phyloP scores from a whole-genome alignment of 345 rosid genomes.

The Syzygium grande region DNA sequence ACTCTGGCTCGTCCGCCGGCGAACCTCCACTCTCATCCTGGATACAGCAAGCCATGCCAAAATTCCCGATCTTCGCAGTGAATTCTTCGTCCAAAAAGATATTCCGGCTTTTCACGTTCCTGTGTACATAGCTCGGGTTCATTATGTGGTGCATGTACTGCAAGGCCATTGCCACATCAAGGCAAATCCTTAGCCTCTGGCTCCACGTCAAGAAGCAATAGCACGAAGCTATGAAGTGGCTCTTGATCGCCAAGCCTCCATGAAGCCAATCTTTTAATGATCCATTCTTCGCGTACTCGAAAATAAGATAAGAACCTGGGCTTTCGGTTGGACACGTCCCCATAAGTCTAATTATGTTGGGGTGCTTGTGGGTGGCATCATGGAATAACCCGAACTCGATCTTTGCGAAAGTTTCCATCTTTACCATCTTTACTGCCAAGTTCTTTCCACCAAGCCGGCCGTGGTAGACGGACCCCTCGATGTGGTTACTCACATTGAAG shows the following conservation, averaged over 20 bases:
- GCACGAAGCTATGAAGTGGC: conserved; percentile 86
- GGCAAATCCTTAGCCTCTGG: conserved; percentile 82
- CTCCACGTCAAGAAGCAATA: conserved; percentile 82
- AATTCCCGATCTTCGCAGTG: conserved; percentile 69
- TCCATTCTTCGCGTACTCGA: conserved; percentile 82
- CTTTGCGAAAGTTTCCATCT: conserved; percentile 24
- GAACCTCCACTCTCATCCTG: conserved; percentile 21
- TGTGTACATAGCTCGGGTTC: conserved; percentile 67
- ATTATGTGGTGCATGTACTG: conserved; percentile 82
- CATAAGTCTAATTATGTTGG: conserved; percentile 63
- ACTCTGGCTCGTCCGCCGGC: background rate
- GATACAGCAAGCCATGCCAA: conserved; percentile 55
- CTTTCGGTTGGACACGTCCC: conserved; percentile 57
- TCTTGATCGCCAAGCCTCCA: conserved; percentile 86
- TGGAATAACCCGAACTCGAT: conserved; percentile 41
- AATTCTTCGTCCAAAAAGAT: conserved; percentile 87
- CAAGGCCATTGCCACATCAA: conserved; percentile 75
- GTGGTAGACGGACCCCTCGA: conserved; percentile 68
- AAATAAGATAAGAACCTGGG: conserved; percentile 40
- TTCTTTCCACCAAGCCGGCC: conserved; percentile 77
- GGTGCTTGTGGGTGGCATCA: conserved; percentile 55
- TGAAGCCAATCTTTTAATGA: conserved; percentile 91
- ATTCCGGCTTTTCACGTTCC: conserved; percentile 60
- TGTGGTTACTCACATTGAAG: conserved; percentile 62
- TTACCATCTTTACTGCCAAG: conserved; percentile 54